Conservation (phyloP, 371 early-diverging fungal genomes). For the Chytridium lagenaria region DNA sequence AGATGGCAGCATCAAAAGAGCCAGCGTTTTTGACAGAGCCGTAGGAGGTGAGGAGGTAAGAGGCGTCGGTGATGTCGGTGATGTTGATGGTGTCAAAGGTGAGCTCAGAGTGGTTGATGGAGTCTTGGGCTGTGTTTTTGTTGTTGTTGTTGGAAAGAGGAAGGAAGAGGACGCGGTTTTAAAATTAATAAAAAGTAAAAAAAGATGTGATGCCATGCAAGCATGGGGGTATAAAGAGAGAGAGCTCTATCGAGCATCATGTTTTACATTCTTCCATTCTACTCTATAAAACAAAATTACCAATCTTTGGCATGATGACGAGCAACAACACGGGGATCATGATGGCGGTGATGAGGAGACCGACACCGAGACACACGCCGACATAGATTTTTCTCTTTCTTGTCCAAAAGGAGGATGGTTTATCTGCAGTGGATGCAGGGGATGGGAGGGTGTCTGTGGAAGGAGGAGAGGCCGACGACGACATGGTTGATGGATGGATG, state of each 20-base stretch:
- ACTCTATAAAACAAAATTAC: too few species aligned
- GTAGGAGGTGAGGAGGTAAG: conserved; percentile 57
- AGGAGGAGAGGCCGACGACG: too few species aligned
- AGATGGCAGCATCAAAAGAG: conserved; percentile 61
- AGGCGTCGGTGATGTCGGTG: conserved; percentile 54
- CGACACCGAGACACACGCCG: conserved; percentile 5
- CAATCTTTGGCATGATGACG: conserved; percentile 57
- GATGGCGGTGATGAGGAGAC: conserved; percentile 19
- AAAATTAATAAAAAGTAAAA: too few species aligned
- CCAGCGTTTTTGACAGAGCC: conserved; percentile 66
- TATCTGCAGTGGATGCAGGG: background rate
- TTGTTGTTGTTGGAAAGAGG: too few species aligned
- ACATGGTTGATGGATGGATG: too few species aligned
- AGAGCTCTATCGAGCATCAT: too few species aligned
- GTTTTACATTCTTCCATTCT: too few species aligned
- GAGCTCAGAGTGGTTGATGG: conserved; percentile 58
- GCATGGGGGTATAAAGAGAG: too few species aligned
- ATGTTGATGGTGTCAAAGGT: conserved; percentile 55
- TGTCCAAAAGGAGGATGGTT: conserved; percentile 21
- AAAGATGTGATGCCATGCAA: too few species aligned
- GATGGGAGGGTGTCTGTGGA: background rate
- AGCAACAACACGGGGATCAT: conserved; percentile 41
- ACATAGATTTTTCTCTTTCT: background rate
- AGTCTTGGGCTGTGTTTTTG: too few species aligned
- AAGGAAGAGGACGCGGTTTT: too few species aligned